These are phyloP conservation scores for Coemansia sp. DNA, from an alignment of 192 early-diverging fungal genomes.

Conservation along the genomic window DNA sequence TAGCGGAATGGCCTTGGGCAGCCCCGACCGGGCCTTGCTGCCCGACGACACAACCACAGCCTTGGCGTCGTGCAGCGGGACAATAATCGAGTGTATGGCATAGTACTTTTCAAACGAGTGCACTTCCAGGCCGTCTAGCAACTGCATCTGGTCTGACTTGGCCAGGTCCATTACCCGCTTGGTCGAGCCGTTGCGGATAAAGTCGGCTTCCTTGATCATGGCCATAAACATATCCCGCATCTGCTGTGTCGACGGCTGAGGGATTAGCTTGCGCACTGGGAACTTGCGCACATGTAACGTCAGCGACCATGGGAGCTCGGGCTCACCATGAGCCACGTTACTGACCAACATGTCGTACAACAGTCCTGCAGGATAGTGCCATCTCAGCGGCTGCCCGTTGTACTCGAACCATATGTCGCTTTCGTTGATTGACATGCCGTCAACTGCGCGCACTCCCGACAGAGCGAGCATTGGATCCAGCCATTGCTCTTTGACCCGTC, in stretches of 20 bases:
- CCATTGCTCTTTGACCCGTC: conserved; percentile 41
- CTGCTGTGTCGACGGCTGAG: conserved; percentile 55
- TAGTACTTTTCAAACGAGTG: conserved; percentile 49
- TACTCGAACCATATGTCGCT: conserved; percentile 73
- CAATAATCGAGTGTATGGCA: conserved; percentile 42
- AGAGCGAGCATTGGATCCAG: conserved; percentile 45
- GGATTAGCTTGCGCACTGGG: conserved; percentile 63
- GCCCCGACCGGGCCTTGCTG: conserved; percentile 3
- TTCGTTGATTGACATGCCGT: conserved; percentile 16
- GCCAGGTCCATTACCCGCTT: conserved; percentile 86
- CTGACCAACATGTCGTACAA: conserved; percentile 66
- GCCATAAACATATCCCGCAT: conserved; percentile 84
- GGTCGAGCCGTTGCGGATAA: conserved; percentile 74
- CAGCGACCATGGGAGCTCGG: conserved; percentile 71
- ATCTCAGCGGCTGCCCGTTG: conserved; percentile 71
- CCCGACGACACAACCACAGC: not conserved
- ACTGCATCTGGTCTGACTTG: conserved; percentile 74
- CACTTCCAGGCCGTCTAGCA: conserved; percentile 69
- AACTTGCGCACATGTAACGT: conserved; percentile 75
- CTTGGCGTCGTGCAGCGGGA: conserved; percentile 9
- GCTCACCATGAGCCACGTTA: conserved; percentile 11
- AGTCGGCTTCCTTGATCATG: conserved; percentile 86
- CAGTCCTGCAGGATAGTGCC: conserved; percentile 88
- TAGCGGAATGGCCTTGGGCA: conserved; percentile 42
- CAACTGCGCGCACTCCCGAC: conserved; percentile 11